These are phyloP conservation scores for Tylopilus subfusipes DNA, from an alignment of 768 basidiomycete species.

Conservation along the genomic window DNA sequence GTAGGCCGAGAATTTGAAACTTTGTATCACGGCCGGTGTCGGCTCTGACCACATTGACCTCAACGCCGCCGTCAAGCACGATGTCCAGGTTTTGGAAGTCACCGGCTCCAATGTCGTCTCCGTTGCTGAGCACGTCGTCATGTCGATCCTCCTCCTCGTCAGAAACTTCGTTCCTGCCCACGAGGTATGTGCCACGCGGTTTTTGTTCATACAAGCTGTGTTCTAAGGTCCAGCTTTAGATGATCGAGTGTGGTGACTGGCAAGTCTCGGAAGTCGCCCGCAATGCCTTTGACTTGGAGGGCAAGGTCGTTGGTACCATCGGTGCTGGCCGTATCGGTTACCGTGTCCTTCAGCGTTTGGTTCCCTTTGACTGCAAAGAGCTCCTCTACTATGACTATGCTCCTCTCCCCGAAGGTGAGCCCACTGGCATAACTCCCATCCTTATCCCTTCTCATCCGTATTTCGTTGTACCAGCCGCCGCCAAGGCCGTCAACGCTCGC, in stretches of 20 bases:
- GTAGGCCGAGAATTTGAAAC: slow-evolving; percentile 83
- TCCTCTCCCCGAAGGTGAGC: slow-evolving; percentile 58
- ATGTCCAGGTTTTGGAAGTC: slow-evolving; percentile 81
- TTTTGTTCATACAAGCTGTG: background rate
- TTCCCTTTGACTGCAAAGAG: slow-evolving; percentile 86
- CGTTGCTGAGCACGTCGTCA: slow-evolving; percentile 87
- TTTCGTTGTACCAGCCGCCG: slow-evolving; percentile 43
- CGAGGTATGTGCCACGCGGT: slow-evolving; percentile 45
- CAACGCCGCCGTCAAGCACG: slow-evolving; percentile 77
- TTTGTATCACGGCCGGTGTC: slow-evolving; percentile 88
- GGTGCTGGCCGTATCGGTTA: slow-evolving; percentile 83
- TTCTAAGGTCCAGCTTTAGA: slow-evolving; percentile 35
- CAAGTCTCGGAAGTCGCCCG: slow-evolving; percentile 79
- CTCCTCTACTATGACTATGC: slow-evolving; percentile 88
- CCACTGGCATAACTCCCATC: background rate
- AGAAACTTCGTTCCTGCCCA: slow-evolving; percentile 88
- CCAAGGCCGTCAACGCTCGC: slow-evolving; percentile 62
- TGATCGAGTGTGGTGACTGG: slow-evolving; percentile 86
- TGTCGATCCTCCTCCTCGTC: slow-evolving; percentile 88
- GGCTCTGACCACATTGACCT: slow-evolving; percentile 90
- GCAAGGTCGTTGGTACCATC: slow-evolving; percentile 89
- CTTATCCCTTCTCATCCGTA: background rate
- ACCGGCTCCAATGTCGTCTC: slow-evolving; percentile 89
- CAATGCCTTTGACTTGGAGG: slow-evolving; percentile 84
- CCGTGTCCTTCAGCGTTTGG: slow-evolving; percentile 75